phyloP scores from a whole-genome alignment of 306 rosid genomes.

The Corylus americana region DNA sequence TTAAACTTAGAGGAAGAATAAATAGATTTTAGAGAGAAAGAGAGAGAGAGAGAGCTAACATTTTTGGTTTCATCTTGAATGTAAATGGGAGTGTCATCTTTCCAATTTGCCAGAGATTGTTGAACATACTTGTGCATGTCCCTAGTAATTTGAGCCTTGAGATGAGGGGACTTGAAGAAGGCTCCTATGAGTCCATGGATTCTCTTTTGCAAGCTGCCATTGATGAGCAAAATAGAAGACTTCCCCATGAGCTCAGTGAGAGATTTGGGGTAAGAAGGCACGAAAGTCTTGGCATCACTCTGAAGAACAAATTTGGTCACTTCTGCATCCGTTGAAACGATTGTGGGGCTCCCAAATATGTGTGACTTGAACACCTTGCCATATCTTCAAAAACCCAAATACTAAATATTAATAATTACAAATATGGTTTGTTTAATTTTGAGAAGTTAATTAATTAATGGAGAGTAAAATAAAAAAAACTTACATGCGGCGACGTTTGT shows the following conservation, averaged over 20 bases:
- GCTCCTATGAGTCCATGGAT: slow-evolving; percentile 92
- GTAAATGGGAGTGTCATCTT: slow-evolving; percentile 55
- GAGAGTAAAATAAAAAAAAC: slow-evolving; percentile 3
- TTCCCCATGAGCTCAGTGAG: slow-evolving; percentile 86
- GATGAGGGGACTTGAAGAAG: slow-evolving; percentile 86
- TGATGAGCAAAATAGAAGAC: slow-evolving; percentile 89
- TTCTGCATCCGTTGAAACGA: slow-evolving; percentile 88
- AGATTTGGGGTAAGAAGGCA: slow-evolving; percentile 93
- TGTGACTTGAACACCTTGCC: slow-evolving; percentile 98
- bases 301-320: slow-evolving; percentile 81
- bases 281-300: slow-evolving; percentile 86
- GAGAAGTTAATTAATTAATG: no score
- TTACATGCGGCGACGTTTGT: slow-evolving; percentile 68
- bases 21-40: slow-evolving; percentile 19
- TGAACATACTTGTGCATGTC: slow-evolving; percentile 76
- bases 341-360: slow-evolving; percentile 89
- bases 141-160: slow-evolving; percentile 77
- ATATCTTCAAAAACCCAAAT: slow-evolving; percentile 49
- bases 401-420: no score
- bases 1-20: slow-evolving; percentile 18
- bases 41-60: slow-evolving; percentile 51
- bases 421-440: no score
- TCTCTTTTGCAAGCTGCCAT: slow-evolving; percentile 90
- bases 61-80: slow-evolving; percentile 84
- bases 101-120: slow-evolving; percentile 80